phyloP scores from a whole-genome alignment of 805 yeast genomes.

The Lipomyces sp. region DNA sequence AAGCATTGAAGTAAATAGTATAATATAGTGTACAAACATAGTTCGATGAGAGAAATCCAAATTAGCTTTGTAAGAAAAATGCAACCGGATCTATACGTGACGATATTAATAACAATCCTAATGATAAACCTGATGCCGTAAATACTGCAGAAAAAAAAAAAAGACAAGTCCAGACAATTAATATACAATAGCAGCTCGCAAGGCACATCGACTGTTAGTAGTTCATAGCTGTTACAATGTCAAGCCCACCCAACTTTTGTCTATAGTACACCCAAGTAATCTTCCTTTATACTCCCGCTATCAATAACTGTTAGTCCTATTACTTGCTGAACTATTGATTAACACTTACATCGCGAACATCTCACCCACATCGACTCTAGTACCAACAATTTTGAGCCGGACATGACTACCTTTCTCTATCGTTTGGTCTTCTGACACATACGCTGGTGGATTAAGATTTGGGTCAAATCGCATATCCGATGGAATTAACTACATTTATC shows the following conservation, averaged over 20 bases:
- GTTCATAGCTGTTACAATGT: neutral
- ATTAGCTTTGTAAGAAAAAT: neutral
- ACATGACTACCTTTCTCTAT: conserved; percentile 93
- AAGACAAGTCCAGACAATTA: conserved; percentile 6
- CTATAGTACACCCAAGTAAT: conserved; percentile 84
- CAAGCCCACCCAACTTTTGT: neutral
- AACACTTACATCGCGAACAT: conserved; percentile 76
- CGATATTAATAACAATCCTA: neutral
- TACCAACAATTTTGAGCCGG: conserved; percentile 94
- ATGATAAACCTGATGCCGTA: neutral
- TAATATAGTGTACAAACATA: neutral
- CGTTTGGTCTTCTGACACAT: conserved; percentile 84
- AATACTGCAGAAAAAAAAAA: conserved; percentile 1
- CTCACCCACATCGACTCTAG: conserved; percentile 95
- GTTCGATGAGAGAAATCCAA: neutral
- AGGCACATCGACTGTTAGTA: neutral
- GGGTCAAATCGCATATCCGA: conserved; percentile 92
- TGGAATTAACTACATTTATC: conserved; percentile 67
- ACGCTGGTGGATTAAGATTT: conserved; percentile 97
- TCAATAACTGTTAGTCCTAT: conserved; percentile 1
- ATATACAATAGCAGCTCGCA: neutral
- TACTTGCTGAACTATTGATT: too few relatives aligned
- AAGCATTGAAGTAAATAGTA: neutral
- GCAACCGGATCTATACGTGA: neutral
- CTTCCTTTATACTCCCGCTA: conserved; percentile 93